phyloP scores from a whole-genome alignment of 192 early-diverging fungal species.

The Chytriomyces confervae region DNA sequence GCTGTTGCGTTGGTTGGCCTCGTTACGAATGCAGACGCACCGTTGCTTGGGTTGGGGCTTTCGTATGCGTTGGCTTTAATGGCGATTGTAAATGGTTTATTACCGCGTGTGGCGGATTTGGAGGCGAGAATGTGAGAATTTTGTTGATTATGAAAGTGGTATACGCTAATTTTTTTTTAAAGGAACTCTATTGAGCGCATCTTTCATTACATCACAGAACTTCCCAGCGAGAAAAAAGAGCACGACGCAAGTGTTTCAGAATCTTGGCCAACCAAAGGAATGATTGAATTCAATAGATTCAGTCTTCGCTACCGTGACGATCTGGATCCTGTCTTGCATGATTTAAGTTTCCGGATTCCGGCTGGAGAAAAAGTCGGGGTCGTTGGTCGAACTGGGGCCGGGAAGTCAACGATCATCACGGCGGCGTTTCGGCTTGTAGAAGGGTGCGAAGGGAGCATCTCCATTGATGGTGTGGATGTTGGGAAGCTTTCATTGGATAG shows the following conservation, averaged over 20 bases:
- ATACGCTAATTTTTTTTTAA: slow-evolving; percentile 38
- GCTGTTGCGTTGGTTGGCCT: no score
- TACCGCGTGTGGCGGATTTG: slow-evolving; percentile 7
- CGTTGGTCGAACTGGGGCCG: slow-evolving; percentile 52
- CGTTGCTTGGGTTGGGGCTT: slow-evolving; percentile 2
- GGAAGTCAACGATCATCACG: slow-evolving; percentile 61
- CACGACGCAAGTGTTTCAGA: slow-evolving; percentile 23
- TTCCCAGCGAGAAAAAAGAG: slow-evolving; percentile 43
- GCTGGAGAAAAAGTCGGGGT: slow-evolving; percentile 46
- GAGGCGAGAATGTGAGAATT: neutral
- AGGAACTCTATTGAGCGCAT: slow-evolving; percentile 52
- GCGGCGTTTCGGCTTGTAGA: slow-evolving; percentile 75
- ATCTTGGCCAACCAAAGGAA: slow-evolving; percentile 31
- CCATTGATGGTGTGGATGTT: slow-evolving; percentile 73
- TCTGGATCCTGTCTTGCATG: slow-evolving; percentile 26
- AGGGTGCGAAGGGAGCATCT: slow-evolving; percentile 47
- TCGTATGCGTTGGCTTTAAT: neutral
- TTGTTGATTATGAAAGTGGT: neutral
- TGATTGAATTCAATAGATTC: slow-evolving; percentile 45
- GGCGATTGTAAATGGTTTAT: slow-evolving; percentile 1
- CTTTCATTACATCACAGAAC: slow-evolving; percentile 41
- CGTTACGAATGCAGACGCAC: neutral
- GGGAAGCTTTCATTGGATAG: slow-evolving; percentile 59
- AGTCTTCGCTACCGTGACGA: slow-evolving; percentile 73
- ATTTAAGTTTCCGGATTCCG: slow-evolving; percentile 26